Percentiles rank a stretch among this genome's conserved stretches.
These are phyloP conservation scores for Petunia axillaris DNA, from an alignment of 257 asterid genomes.

Conservation along the genomic window DNA sequence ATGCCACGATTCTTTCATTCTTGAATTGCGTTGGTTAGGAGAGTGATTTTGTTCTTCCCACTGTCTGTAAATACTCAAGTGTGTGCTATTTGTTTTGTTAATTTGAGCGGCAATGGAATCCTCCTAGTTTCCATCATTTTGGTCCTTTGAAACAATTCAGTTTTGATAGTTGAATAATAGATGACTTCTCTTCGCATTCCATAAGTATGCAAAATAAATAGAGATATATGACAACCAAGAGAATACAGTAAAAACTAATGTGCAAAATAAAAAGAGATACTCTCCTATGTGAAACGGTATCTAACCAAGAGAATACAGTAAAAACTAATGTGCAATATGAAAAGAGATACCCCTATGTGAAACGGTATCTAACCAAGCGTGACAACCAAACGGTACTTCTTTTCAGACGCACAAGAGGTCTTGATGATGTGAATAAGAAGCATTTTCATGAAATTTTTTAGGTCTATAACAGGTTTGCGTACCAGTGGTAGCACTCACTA, in stretches of 20 bases:
- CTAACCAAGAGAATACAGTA: not conserved
- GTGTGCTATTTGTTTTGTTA: not conserved
- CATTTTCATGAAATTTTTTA: not conserved
- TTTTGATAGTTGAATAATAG: not conserved
- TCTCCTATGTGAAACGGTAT: too few species aligned
- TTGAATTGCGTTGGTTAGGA: slow-evolving; percentile 33
- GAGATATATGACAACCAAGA: not conserved
- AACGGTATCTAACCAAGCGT: too few species aligned
- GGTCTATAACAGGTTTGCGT: not conserved
- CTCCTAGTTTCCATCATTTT: not conserved
- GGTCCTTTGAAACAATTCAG: slow-evolving; percentile 13
- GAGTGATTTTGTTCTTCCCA: slow-evolving; percentile 17
- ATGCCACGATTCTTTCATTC: slow-evolving; percentile 74
- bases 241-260: not conserved
- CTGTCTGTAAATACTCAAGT: slow-evolving; percentile 4
- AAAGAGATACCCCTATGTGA: too few species aligned
- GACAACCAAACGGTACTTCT: too few species aligned
- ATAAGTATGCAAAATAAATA: not conserved
- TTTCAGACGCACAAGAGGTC: too few species aligned
- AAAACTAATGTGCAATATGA: not conserved
- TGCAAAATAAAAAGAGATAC: not conserved
- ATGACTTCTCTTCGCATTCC: not conserved
- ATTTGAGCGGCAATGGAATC: slow-evolving; percentile 18
- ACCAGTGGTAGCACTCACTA: not conserved
- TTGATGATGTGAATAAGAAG: not conserved